Percentiles rank a stretch among this genome's conserved stretches.
phyloP scores from a whole-genome alignment of 306 rosid genomes.

The Acacia melanoxylon region DNA sequence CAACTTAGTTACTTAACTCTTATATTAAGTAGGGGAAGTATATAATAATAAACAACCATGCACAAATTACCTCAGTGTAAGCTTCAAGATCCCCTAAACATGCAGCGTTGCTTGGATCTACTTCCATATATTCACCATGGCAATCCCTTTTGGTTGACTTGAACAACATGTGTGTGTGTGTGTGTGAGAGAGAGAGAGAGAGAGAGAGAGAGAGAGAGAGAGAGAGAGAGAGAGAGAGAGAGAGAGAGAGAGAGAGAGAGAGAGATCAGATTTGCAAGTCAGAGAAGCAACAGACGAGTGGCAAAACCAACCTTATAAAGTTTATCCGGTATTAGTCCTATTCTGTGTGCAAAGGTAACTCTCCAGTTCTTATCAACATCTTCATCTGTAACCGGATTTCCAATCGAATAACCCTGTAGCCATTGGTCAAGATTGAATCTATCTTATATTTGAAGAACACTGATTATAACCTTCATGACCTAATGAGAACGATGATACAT shows the following conservation, averaged over 20 bases:
- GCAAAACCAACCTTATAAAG: conserved; percentile 28
- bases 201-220: neutral
- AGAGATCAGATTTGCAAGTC: neutral
- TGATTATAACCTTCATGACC: neutral
- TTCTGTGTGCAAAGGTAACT: conserved; percentile 19
- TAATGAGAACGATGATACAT: neutral
- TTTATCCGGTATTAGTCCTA: conserved; percentile 30
- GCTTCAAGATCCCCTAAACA: conserved; percentile 32
- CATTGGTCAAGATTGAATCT: neutral
- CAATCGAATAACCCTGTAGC: conserved; percentile 34
- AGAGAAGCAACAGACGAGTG: neutral
- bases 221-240: neutral
- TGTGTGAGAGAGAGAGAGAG: neutral
- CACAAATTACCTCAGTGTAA: conserved; percentile 20
- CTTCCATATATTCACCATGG: conserved; percentile 23
- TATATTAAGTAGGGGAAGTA: no score
- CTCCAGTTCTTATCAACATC: conserved; percentile 16
- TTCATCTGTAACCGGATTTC: conserved; percentile 24
- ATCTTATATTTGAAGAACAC: neutral
- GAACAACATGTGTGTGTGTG: neutral
- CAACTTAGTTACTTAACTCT: no score
- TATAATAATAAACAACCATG: neutral
- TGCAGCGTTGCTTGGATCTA: conserved; percentile 20
- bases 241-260: neutral
- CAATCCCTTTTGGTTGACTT: conserved; percentile 35